Evolutionary conservation across 2,329 filamentous ascomycete genomes (phyloP), one percentile per base, ranked within the genome.

Genomic region (Fusarium cyanostomum): DNA sequence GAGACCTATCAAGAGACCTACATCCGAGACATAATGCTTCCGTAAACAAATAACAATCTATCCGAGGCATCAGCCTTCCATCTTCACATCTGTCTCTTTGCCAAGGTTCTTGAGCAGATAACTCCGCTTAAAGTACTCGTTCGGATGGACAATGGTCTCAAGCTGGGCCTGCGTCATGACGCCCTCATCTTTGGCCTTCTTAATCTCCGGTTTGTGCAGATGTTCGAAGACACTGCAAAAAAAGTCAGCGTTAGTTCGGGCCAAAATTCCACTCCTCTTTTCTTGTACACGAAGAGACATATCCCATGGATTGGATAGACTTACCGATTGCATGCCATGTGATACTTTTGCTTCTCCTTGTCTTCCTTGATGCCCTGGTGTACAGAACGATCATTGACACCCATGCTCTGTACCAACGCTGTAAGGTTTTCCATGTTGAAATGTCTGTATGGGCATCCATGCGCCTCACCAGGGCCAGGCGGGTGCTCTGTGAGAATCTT

Each of bases 401-500:
- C 95, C 42, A 92, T 90, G 13, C 84, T 81, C 73, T 96, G 90
- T 38, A 97, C 82, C 65, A 98, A 78, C 0, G 85, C 77, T 24
- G 89, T 86, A 34, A 99, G 83, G 69, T 98, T 99, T 62, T 99
- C 95, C 45, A 90, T 78, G 58, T 88, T 91, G 75, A 97, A 98
- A 73, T 97, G 94, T 27, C 95, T 84, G 75, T 98, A 99, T 0
- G 95, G 95, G 73, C 95, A 99, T n/a, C 95, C 95, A 74, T 99
- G 94, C 0, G 89, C 86, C 77, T 99, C 94, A 3, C 94, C 94
- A 0, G 91, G 86, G 0, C 93, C 91, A 0, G 94, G 94, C 0
- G 92, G 88, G 58, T 94, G 89, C 73, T 99, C 95, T 0, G 89
- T 95, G 24, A 98, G 82, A 49, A 99, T 94, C 79, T 96, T 97